Percentiles rank a stretch among this genome's conserved stretches.
phyloP scores from a whole-genome alignment of 495 filamentous ascomycete genomes.

The Lentithecium fluviatile region DNA sequence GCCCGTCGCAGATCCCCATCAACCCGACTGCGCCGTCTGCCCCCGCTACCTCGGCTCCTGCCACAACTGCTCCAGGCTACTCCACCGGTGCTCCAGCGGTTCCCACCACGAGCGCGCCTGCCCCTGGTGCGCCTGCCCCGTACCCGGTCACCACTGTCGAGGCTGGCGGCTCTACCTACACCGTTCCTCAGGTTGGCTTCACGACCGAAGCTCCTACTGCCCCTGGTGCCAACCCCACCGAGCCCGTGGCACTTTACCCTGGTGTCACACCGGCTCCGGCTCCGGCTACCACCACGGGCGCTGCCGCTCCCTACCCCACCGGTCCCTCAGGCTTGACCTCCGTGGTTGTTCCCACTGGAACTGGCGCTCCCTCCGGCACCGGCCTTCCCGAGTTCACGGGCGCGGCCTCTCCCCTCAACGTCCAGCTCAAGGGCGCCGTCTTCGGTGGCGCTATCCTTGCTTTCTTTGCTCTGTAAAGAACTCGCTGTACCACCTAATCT shows the following conservation, averaged over 20 bases:
- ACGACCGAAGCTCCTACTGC: slow-evolving; percentile 51
- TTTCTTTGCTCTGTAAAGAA: slow-evolving; percentile 38
- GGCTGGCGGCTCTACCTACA: slow-evolving; percentile 58
- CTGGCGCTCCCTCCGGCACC: slow-evolving; percentile 15
- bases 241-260: slow-evolving; percentile 52
- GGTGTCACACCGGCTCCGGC: slow-evolving; percentile 45
- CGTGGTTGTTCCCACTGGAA: not conserved
- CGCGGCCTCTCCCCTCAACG: slow-evolving; percentile 32
- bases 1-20: slow-evolving; percentile 62
- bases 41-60: slow-evolving; percentile 20
- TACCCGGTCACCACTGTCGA: slow-evolving; percentile 55
- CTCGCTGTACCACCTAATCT: not conserved
- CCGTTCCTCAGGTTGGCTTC: slow-evolving; percentile 74
- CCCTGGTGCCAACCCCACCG: slow-evolving; percentile 37
- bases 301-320: slow-evolving; percentile 25
- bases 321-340: slow-evolving; percentile 31
- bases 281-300: slow-evolving; percentile 38
- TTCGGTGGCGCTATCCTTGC: slow-evolving; percentile 37
- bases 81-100: slow-evolving; percentile 34
- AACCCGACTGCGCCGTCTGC: slow-evolving; percentile 45
- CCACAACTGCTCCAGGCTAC: not conserved
- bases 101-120: slow-evolving; percentile 35
- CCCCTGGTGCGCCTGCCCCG: slow-evolving; percentile 46
- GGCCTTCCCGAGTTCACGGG: slow-evolving; percentile 38
- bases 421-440: slow-evolving; percentile 21